phyloP scores from a whole-genome alignment of 75 land plant genomes.

The Cryptomeria japonica region DNA sequence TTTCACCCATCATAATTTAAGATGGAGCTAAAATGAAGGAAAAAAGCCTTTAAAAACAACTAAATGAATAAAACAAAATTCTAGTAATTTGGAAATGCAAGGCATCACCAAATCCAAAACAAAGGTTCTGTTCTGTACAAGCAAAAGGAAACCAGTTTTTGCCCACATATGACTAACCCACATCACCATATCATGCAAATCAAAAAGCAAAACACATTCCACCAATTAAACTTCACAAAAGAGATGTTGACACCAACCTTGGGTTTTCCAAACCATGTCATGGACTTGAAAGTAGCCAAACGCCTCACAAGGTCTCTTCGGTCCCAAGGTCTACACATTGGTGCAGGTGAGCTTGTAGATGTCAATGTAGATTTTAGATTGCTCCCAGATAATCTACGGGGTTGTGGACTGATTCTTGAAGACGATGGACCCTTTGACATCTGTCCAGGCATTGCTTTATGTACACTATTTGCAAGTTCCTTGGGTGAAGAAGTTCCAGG shows the following conservation, averaged over 20 bases:
- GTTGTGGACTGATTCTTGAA: slow-evolving; percentile 11
- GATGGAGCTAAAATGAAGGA: neutral
- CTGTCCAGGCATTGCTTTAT: slow-evolving; percentile 13
- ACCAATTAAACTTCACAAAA: neutral
- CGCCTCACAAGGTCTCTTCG: slow-evolving; percentile 81
- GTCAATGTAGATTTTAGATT: slow-evolving; percentile 2
- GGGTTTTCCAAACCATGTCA: slow-evolving; percentile 98
- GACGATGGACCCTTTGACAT: slow-evolving; percentile 13
- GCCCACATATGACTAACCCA: neutral
- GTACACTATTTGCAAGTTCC: slow-evolving; percentile 9
- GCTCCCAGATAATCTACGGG: slow-evolving; percentile 11
- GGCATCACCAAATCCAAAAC: neutral
- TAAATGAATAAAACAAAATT: neutral
- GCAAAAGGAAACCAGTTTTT: neutral
- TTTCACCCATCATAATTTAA: neutral
- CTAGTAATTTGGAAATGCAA: neutral
- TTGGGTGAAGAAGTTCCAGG: slow-evolving; percentile 16
- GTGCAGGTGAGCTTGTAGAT: slow-evolving; percentile 26
- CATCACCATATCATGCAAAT: neutral
- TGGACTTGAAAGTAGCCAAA: slow-evolving; percentile 90
- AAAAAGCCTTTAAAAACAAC: neutral
- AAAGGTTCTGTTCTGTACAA: neutral
- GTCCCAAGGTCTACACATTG: slow-evolving; percentile 91
- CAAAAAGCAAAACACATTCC: neutral
- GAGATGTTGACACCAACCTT: slow-evolving; percentile 30